Base-by-base conservation (phyloP, 805 yeast genomes). In the Pichia manshurica region DNA sequence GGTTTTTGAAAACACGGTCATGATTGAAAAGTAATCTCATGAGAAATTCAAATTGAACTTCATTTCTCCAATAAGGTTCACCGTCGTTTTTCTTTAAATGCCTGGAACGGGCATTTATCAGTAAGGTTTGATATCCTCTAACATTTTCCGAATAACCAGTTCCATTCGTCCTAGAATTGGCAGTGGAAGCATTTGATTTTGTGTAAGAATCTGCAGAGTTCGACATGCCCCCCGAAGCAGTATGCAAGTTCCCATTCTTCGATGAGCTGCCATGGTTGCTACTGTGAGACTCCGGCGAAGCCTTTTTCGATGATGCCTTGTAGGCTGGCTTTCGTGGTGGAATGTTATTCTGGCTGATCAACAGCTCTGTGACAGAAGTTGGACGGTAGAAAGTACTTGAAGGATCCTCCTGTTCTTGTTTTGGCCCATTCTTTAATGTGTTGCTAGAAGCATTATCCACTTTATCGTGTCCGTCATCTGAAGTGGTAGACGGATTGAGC, bases 71-170 rank as follows among this genome's bases (percentile, higher is more conserved):
- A 49, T 90, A 80, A 19, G 96, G 95, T 58, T 86, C 95, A 5
- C 98, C 96, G 60, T 91, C 98, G 17, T 80, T 74, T 61, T 90
- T 91, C 65, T 91, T 91, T 56, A 91, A 64, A 63, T 83, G 89
- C 39, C 86, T 70, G 4, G 64, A 52, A 42, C 67, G 54, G 3
- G 65, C 56, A 53, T 68, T 60, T 8, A 65, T 58, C 40, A 60
- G 48, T 20, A 58, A 48, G 5, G 65, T 57, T 43, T 59, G 65
- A 39, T 60, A 62, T 49, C 51, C 56, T 49, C 58, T 62, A 17
- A 15, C 9, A 32, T 42, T 45, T 15, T 58, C 60, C 20, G 53
- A 25, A 10, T 8, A 25, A 25, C 29, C 29, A 10, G 29, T 10
- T 8, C 29, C 29, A 10, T 7, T 10, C 7, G 29, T 10, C 29